Evolutionary conservation across 345 rosid genomes (phyloP).

Genomic region (Syzygium oleosum): DNA sequence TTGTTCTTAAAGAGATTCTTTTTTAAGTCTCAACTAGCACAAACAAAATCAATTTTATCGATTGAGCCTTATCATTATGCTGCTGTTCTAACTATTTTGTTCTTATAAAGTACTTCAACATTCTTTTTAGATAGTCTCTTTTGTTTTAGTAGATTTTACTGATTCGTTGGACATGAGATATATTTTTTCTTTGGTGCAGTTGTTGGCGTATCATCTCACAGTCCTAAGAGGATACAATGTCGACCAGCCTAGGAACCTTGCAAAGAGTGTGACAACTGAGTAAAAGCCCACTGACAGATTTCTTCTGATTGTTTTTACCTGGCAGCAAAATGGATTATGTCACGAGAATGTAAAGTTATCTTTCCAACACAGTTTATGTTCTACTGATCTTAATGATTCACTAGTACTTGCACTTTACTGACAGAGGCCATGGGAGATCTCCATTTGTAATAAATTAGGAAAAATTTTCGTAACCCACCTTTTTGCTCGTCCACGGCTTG

Average conservation of each 20-base stretch:
- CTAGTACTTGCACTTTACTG: background rate
- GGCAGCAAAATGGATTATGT: background rate
- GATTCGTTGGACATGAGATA: background rate
- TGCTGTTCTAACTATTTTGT: background rate
- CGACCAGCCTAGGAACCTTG: conserved; percentile 90
- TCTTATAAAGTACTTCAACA: background rate
- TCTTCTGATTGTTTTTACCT: background rate
- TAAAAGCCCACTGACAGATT: background rate
- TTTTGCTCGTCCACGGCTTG: rapidly evolving
- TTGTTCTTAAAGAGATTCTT: background rate
- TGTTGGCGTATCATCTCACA: conserved; percentile 84
- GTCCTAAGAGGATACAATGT: conserved; percentile 83
- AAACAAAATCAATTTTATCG: background rate
- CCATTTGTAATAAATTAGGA: background rate
- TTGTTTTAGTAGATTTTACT: background rate
- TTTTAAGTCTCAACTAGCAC: background rate
- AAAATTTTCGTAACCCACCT: rapidly evolving
- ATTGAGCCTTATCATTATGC: background rate
- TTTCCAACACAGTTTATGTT: background rate
- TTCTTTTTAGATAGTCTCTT: background rate
- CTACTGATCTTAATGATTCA: background rate
- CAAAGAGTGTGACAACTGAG: conserved; percentile 84
- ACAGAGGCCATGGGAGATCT: too few relatives aligned
- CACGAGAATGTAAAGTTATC: background rate
- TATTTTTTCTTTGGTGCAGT: conserved; percentile 20